A percentile compares a stretch with the other conserved stretches of the same genome.
Evolutionary conservation across 2,329 filamentous ascomycete genomes (phyloP).

Genomic region (Sphaceloma murrayae): DNA sequence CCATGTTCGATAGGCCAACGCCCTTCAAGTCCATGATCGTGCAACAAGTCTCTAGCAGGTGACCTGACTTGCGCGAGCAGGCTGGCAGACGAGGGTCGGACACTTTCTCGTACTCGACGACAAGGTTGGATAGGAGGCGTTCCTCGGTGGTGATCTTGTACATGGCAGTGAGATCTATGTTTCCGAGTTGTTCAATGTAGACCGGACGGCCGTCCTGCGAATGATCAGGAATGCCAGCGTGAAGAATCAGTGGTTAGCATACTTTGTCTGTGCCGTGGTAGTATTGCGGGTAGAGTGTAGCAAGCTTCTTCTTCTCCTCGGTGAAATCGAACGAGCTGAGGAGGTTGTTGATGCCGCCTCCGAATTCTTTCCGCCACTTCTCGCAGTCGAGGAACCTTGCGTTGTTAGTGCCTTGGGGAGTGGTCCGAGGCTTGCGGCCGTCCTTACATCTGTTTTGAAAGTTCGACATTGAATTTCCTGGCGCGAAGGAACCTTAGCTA

Average conservation of each 20-base stretch:
- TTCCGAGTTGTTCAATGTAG: slow-evolving; percentile 93
- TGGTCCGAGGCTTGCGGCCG: no score
- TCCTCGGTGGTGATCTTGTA: slow-evolving; percentile 87
- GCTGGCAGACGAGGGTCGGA: slow-evolving; percentile 87
- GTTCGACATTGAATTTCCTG: slow-evolving; percentile 83
- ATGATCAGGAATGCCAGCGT: neutral
- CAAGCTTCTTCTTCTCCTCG: slow-evolving; percentile 70
- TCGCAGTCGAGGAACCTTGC: slow-evolving; percentile 81
- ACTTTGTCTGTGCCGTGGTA: slow-evolving; percentile 94
- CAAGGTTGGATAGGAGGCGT: slow-evolving; percentile 92
- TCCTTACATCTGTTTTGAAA: slow-evolving; percentile 82
- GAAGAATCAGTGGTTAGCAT: slow-evolving; percentile 18
- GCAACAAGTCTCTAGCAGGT: slow-evolving; percentile 94
- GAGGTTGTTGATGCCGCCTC: slow-evolving; percentile 63
- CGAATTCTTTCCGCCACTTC: slow-evolving; percentile 80
- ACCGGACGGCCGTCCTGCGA: slow-evolving; percentile 82
- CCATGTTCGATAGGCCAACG: slow-evolving; percentile 71
- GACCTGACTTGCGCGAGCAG: slow-evolving; percentile 82
- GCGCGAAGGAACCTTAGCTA: slow-evolving; percentile 85
- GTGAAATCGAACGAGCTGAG: slow-evolving; percentile 71
- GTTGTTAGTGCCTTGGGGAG: slow-evolving; percentile 28
- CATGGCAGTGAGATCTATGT: slow-evolving; percentile 82
- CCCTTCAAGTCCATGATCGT: slow-evolving; percentile 97
- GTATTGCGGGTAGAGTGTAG: slow-evolving; percentile 93
- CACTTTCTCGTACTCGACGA: slow-evolving; percentile 95